Evolutionary conservation across 2,329 filamentous ascomycete genomes (phyloP).

Genomic region (Cryphonectria carpinicola): DNA sequence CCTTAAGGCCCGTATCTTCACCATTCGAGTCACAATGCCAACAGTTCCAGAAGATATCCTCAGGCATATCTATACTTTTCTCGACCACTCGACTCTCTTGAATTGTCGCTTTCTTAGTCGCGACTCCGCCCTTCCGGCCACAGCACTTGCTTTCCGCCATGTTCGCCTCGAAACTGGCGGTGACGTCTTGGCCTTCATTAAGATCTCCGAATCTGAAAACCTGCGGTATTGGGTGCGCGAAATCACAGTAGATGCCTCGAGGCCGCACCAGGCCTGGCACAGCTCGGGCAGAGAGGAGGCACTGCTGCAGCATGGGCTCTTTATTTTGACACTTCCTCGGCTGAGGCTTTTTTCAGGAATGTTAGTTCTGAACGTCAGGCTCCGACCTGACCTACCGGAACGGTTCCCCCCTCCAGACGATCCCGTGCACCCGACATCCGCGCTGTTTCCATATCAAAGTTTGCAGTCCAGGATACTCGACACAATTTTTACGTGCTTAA

Average conservation of each 20-base stretch:
- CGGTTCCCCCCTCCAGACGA: neutral
- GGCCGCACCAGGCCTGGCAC: neutral
- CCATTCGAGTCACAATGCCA: constrained; percentile 2
- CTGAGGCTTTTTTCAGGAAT: constrained; percentile 13
- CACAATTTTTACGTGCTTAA: neutral
- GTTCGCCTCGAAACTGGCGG: constrained; percentile 7
- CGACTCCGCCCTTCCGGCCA: neutral
- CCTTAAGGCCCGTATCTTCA: neutral
- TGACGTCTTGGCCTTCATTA: neutral
- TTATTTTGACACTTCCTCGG: constrained; percentile 10
- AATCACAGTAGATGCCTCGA: neutral
- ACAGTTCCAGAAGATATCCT: constrained; percentile 17
- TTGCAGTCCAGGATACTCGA: neutral
- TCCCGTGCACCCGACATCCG: neutral
- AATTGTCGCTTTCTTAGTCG: constrained; percentile 12
- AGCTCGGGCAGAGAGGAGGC: neutral
- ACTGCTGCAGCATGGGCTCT: neutral
- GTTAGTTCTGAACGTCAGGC: constrained; percentile 17
- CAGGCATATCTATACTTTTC: constrained; percentile 11
- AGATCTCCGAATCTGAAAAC: constrained; percentile 4
- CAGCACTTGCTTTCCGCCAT: constrained; percentile 12
- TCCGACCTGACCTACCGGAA: neutral
- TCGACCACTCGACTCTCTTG: constrained; percentile 10
- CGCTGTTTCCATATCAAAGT: neutral
- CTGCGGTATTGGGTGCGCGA: constrained; percentile 17